Evolutionary conservation across 768 basidiomycete species (phyloP).

Genomic region (Kwoniella dendrophila): DNA sequence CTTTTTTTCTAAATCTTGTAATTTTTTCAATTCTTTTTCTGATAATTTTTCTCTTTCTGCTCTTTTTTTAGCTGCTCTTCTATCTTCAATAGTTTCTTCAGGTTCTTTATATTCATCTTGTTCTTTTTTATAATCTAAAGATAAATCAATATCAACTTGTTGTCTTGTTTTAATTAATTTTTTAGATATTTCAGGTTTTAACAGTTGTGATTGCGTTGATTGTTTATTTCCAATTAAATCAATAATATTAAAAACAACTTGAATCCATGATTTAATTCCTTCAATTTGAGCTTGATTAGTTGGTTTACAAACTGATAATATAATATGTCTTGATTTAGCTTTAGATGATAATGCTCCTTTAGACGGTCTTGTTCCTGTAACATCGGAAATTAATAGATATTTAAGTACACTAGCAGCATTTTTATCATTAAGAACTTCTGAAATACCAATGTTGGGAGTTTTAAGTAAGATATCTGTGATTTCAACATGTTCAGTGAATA

Average conservation of each 20-base stretch:
- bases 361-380: constrained; percentile 71
- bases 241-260: constrained; percentile 72
- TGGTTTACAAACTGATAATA: constrained; percentile 68
- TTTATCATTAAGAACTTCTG: constrained; percentile 67
- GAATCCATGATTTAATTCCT: constrained; percentile 66
- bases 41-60: constrained; percentile 48
- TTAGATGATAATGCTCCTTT: constrained; percentile 60
- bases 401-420: constrained; percentile 75
- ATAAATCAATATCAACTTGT: constrained; percentile 67
- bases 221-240: constrained; percentile 64
- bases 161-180: constrained; percentile 77
- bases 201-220: constrained; percentile 35
- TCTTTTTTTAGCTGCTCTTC: constrained; percentile 48
- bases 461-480: constrained; percentile 78
- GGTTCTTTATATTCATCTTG: constrained; percentile 50
- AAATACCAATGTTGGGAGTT: constrained; percentile 61
- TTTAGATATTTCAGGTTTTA: constrained; percentile 77
- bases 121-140: constrained; percentile 39
- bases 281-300: constrained; percentile 58
- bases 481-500: constrained; percentile 89
- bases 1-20: constrained; percentile 53
- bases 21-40: constrained; percentile 52
- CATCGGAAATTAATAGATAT: constrained; percentile 84
- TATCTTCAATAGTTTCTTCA: constrained; percentile 51
- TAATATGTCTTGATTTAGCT: constrained; percentile 71